Evolutionary conservation across 2,329 filamentous ascomycete species (phyloP), one percentile per base, ranked within the genome.

Genomic region (Chrysosporium queenslandicum): DNA sequence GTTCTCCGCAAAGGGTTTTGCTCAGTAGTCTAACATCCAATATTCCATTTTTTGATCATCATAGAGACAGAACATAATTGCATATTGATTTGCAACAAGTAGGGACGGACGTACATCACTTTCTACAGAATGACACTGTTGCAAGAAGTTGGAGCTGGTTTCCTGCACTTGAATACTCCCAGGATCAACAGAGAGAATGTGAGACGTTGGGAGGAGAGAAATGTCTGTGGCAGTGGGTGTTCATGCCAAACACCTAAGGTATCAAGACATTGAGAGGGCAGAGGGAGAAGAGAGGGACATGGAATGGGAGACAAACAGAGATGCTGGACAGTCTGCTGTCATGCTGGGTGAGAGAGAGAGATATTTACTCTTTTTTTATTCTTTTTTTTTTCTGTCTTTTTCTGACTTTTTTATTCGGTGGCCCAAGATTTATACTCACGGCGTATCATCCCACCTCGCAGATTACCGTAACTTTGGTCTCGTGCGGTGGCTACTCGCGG

Each of bases 11-110:
- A 69, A 52, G 57, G 64, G 60, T 62, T 58, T 65, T n/a, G n/a
- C n/a, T 72, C 68, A 66, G 70, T 68, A 73, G 70, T 73, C 71
- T 73, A 73, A 73, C 71, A 73, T 72, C 70, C 71, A 69, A 66
- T 46, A 53, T 29, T 39, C 53, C 51, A 52, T 51, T 51, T 53
- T 34, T 41, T 55, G 53, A 51, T 58, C 56, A 58, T 73, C 70
- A 72, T 71, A 67, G 66, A 27, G 30, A 30, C 18, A 41, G n/a
- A 46, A 30, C 14, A 40, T 20, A 40, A 36, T 36, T 4, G 9
- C n/a, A 7, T n/a, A 12, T 9, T 43, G 6, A 23, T 34, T 42
- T 40, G 6, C 7, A 37, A n/a, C 30, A 39, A 46, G 30, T 14
- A 25, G 21, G 29, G 12, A 37, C 18, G n/a, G n/a, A 43, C 40